Percentiles rank a stretch among this genome's conserved stretches.
Conservation (phyloP, 805 yeast species). For the Priceomyces fermenticarens region DNA sequence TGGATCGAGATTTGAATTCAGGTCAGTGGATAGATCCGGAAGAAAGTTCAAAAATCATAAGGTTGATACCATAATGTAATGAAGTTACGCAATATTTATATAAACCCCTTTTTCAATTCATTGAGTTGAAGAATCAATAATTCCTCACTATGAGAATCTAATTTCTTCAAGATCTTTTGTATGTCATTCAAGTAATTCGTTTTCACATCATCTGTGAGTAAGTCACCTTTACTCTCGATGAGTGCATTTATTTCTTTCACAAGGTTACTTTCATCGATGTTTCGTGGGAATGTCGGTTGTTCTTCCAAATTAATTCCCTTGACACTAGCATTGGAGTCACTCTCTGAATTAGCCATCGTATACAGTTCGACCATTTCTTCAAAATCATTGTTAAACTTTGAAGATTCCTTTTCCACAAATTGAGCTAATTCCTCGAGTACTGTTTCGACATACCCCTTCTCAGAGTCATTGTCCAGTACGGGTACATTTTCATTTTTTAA, state of each 20-base stretch:
- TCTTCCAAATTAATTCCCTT: constrained; percentile 9
- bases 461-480: constrained; percentile 3
- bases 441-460: constrained; percentile 14
- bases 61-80: constrained; percentile 51
- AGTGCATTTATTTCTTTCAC: constrained; percentile 11
- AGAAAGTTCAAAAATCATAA: constrained; percentile 81
- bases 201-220: not conserved
- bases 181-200: constrained; percentile 8
- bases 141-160: constrained; percentile 17
- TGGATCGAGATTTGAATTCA: constrained; percentile 74
- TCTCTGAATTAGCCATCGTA: constrained; percentile 8
- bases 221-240: constrained; percentile 1
- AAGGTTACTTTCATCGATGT: constrained; percentile 8
- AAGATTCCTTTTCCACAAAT: constrained; percentile 18
- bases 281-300: constrained; percentile 5
- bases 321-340: constrained; percentile 15
- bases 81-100: constrained; percentile 4
- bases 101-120: constrained; percentile 11
- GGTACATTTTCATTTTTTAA: not conserved
- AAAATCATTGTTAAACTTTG: constrained; percentile 19
- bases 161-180: constrained; percentile 9
- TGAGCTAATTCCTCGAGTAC: constrained; percentile 20
- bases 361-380: constrained; percentile 13
- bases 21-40: constrained; percentile 78
- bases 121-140: constrained; percentile 21